Evolutionary conservation across 805 yeast genomes (phyloP).

Genomic region (Pichia phayaonensis): DNA sequence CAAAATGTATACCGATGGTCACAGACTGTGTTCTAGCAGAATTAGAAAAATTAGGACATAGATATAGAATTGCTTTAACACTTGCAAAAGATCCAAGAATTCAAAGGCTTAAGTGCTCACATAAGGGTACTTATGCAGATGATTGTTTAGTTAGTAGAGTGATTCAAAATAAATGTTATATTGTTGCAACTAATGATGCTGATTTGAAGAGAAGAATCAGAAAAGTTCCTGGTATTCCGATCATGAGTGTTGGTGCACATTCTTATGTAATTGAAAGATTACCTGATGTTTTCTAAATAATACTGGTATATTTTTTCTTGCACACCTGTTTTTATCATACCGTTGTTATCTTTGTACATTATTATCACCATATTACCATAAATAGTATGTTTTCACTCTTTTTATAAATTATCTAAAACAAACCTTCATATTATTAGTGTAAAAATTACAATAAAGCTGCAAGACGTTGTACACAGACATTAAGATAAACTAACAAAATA

Average conservation of each 20-base stretch:
- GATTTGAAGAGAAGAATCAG: conserved; percentile 89
- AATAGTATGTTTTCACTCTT: not conserved
- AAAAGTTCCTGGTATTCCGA: conserved; percentile 95
- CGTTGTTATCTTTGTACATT: not conserved
- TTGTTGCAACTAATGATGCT: conserved; percentile 97
- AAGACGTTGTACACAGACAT: no score
- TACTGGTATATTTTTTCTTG: not conserved
- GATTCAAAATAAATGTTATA: conserved; percentile 91
- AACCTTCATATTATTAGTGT: no score
- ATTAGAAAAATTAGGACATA: conserved; percentile 91
- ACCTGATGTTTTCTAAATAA: conserved; percentile 74
- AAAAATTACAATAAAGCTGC: not conserved
- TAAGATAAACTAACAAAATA: no score
- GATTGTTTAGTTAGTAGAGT: conserved; percentile 92
- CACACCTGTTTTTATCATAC: not conserved
- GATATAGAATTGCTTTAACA: conserved; percentile 84
- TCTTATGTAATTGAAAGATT: conserved; percentile 87
- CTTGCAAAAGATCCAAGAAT: conserved; percentile 93
- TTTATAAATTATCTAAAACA: not conserved
- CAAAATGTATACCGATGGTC: conserved; percentile 90
- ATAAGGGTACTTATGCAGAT: conserved; percentile 96
- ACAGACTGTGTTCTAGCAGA: conserved; percentile 99
- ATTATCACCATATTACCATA: not conserved
- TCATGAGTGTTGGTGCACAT: conserved; percentile 94
- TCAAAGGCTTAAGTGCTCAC: conserved; percentile 78